Evolutionary conservation across 768 basidiomycete species (phyloP).

Genomic region (Piloderma croceum): DNA sequence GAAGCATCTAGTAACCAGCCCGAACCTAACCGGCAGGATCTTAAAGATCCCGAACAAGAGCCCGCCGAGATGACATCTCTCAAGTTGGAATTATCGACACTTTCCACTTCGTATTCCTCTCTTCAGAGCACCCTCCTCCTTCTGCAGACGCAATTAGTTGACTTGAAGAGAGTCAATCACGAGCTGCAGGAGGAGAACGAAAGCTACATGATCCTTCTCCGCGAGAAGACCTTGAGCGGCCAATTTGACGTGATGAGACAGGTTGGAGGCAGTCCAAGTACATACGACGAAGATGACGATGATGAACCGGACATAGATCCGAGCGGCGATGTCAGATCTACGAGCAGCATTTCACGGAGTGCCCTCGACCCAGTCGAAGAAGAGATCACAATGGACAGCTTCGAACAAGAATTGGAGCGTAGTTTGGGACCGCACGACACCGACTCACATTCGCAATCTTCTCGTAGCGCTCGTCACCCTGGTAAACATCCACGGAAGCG

Average conservation of each 20-base stretch:
- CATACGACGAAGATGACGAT: constrained; percentile 29
- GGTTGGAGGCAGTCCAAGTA: constrained; percentile 45
- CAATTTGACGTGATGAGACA: constrained; percentile 74
- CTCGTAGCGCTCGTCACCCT: constrained; percentile 36
- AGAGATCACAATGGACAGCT: constrained; percentile 32
- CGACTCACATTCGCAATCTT: constrained; percentile 32
- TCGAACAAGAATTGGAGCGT: constrained; percentile 35
- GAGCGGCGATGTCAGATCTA: constrained; percentile 47
- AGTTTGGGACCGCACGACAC: constrained; percentile 30
- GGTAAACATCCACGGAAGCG: constrained; percentile 47
- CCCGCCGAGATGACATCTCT: constrained; percentile 87
- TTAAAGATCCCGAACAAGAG: constrained; percentile 64
- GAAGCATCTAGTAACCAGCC: constrained; percentile 11
- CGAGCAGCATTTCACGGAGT: constrained; percentile 48
- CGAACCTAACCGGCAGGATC: constrained; percentile 36
- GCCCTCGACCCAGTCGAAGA: constrained; percentile 63
- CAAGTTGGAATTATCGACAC: constrained; percentile 76
- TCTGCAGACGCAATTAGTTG: constrained; percentile 77
- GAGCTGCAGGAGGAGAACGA: constrained; percentile 94
- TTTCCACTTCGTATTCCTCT: constrained; percentile 80
- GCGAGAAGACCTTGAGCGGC: constrained; percentile 87
- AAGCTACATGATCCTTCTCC: constrained; percentile 88
- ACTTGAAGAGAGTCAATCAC: constrained; percentile 83
- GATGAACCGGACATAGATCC: constrained; percentile 32
- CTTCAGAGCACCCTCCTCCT: constrained; percentile 81